These are phyloP conservation scores for Anethum foeniculum DNA, from an alignment of 140 eudicot species.

Conservation along the genomic window DNA sequence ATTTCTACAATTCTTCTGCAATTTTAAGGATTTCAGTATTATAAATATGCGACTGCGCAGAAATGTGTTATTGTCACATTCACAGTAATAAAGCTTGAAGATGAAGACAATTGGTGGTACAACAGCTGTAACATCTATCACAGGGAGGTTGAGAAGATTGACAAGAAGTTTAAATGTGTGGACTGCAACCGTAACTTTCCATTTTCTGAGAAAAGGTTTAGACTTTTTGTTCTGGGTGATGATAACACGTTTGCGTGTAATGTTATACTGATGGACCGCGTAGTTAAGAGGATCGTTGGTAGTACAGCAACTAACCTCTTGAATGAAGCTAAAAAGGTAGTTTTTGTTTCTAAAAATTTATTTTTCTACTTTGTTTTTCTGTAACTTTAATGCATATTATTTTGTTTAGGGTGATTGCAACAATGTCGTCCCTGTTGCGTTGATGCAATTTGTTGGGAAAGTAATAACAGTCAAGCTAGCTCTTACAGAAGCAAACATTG, in stretches of 20 bases:
- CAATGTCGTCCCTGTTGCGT: fast-evolving
- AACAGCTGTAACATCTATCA: not conserved
- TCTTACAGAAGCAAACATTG: not conserved
- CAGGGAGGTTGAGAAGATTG: not conserved
- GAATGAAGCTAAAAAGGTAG: not conserved
- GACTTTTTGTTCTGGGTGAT: not conserved
- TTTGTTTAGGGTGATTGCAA: no score
- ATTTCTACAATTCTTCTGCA: no score
- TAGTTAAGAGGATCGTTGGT: no score
- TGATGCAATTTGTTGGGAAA: not conserved
- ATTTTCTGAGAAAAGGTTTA: not conserved
- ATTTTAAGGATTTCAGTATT: no score
- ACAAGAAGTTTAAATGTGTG: no score
- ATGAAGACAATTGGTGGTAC: not conserved
- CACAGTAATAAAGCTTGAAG: not conserved
- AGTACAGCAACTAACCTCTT: no score
- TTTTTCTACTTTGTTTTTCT: no score
- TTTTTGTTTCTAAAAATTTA: no score
- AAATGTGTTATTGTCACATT: no score
- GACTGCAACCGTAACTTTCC: not conserved
- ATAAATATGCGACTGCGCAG: no score
- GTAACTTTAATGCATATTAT: no score
- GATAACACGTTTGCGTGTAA: not conserved
- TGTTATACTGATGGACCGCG: not conserved
- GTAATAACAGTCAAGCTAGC: no score